These are phyloP conservation scores for Dendrostoma leiphaemia DNA, from an alignment of 2,329 filamentous ascomycete species.

Conservation along the genomic window DNA sequence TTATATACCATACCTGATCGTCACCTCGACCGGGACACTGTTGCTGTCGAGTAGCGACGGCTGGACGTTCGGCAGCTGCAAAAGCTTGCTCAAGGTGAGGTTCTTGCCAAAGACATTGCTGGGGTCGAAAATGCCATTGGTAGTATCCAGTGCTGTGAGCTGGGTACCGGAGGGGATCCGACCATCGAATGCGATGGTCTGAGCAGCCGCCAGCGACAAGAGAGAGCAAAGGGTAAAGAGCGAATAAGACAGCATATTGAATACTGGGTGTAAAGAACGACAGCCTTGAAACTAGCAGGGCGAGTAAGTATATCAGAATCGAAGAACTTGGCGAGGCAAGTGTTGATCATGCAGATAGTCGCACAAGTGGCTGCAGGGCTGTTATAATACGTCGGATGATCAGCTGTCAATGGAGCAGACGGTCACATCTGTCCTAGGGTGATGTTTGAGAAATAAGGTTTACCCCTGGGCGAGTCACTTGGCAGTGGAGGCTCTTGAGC, in stretches of 20 bases:
- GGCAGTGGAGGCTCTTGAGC: not conserved
- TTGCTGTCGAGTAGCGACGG: constrained; percentile 44
- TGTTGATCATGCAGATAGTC: not conserved
- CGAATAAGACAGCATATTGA: constrained; percentile 6
- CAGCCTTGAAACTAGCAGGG: constrained; percentile 7
- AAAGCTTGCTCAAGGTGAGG: constrained; percentile 48
- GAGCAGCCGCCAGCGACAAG: constrained; percentile 17
- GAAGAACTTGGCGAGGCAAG: not conserved
- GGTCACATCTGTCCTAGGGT: not conserved
- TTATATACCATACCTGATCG: constrained; percentile 43
- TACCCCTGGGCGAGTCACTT: constrained; percentile 1
- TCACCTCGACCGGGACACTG: constrained; percentile 49
- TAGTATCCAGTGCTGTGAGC: constrained; percentile 38
- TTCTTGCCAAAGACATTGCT: constrained; percentile 52
- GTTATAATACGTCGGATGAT: not conserved
- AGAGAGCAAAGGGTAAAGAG: constrained; percentile 3
- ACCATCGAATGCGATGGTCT: constrained; percentile 42
- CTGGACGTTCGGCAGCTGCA: constrained; percentile 43
- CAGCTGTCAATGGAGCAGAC: not conserved
- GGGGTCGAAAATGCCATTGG: constrained; percentile 46
- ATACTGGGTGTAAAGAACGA: constrained; percentile 4
- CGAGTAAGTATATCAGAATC: not conserved
- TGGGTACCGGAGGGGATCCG: constrained; percentile 39
- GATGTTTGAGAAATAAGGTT: constrained; percentile 12
- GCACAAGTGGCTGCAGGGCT: not conserved